These are phyloP conservation scores for Atractiella rhizophila DNA, from an alignment of 768 basidiomycete species.

Conservation along the genomic window DNA sequence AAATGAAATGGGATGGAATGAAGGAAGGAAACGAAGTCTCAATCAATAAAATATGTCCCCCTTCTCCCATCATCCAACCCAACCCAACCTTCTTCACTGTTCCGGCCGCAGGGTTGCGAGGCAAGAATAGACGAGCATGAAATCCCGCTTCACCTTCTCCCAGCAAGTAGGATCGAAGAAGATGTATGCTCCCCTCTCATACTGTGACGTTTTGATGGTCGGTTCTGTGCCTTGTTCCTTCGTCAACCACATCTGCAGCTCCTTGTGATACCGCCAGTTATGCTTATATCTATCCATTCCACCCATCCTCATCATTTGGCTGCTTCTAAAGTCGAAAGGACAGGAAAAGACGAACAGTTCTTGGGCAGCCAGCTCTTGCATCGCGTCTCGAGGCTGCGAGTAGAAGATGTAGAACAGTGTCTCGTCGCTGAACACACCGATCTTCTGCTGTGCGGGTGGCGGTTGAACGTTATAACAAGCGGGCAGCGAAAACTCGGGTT, in stretches of 20 bases:
- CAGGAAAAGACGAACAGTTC: conserved; percentile 45
- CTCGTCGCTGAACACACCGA: conserved; percentile 70
- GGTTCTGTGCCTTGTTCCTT: conserved; percentile 50
- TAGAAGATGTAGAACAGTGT: conserved; percentile 98
- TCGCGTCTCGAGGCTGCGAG: conserved; percentile 62
- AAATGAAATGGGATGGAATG: too few species aligned
- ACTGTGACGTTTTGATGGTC: conserved; percentile 25
- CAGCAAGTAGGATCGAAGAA: conserved; percentile 30
- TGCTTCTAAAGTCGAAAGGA: background rate
- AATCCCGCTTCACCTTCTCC: conserved; percentile 10
- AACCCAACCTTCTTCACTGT: too few species aligned
- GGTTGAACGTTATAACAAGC: conserved; percentile 80
- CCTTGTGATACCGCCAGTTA: conserved; percentile 92
- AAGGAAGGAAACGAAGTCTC: too few species aligned
- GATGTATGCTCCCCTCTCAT: conserved; percentile 69
- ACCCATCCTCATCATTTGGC: too few species aligned
- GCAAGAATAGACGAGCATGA: too few species aligned
- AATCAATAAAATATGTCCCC: too few species aligned
- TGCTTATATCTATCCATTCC: conserved; percentile 44
- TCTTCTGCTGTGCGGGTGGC: conserved; percentile 55
- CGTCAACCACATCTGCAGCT: conserved; percentile 60
- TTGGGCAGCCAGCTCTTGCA: conserved; percentile 83
- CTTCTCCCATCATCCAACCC: too few species aligned
- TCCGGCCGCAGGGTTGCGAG: too few species aligned
- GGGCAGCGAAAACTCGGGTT: conserved; percentile 77